Evolutionary conservation across 2,329 filamentous ascomycete species (phyloP).

Genomic region (Fusarium anguioides): DNA sequence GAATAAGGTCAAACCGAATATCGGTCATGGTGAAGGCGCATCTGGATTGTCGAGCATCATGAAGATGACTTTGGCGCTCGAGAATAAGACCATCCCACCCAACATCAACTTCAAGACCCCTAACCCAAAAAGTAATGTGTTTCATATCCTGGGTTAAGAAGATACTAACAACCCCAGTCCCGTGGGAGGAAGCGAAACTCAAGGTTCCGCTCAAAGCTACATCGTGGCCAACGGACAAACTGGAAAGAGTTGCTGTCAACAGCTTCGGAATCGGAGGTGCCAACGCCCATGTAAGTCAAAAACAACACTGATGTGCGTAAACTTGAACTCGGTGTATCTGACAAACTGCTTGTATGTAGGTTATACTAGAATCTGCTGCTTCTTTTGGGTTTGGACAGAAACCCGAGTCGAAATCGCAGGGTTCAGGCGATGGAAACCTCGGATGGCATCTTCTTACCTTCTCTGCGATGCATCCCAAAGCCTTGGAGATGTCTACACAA

Average conservation of each 20-base stretch:
- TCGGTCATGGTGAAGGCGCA: slow-evolving; percentile 11
- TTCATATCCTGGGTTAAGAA: background rate
- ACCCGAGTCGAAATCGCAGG: slow-evolving; percentile 1
- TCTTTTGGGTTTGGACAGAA: slow-evolving; percentile 5
- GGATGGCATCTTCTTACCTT: slow-evolving; percentile 9
- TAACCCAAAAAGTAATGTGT: slow-evolving; percentile 11
- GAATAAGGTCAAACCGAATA: slow-evolving; percentile 3
- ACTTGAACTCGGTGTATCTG: background rate
- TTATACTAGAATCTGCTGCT: slow-evolving; percentile 11
- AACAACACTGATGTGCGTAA: background rate
- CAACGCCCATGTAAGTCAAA: slow-evolving; percentile 7
- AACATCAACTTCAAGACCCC: slow-evolving; percentile 12
- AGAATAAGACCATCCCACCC: slow-evolving; percentile 10
- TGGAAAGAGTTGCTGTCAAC: slow-evolving; percentile 11
- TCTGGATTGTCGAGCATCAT: slow-evolving; percentile 13
- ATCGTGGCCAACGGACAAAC: slow-evolving; percentile 4
- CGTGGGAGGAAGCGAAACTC: slow-evolving; percentile 10
- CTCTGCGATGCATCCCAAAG: slow-evolving; percentile 7
- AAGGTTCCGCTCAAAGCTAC: slow-evolving; percentile 9
- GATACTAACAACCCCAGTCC: slow-evolving; percentile 8
- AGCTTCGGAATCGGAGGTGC: slow-evolving; percentile 13
- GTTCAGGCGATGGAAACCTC: background rate
- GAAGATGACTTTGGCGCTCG: slow-evolving; percentile 12
- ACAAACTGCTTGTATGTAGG: slow-evolving; percentile 4
- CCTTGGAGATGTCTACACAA: slow-evolving; percentile 4